A percentile compares a stretch with the other conserved stretches of the same genome.
These are phyloP conservation scores for Candida succiphila DNA, from an alignment of 805 yeast genomes.

Conservation along the genomic window DNA sequence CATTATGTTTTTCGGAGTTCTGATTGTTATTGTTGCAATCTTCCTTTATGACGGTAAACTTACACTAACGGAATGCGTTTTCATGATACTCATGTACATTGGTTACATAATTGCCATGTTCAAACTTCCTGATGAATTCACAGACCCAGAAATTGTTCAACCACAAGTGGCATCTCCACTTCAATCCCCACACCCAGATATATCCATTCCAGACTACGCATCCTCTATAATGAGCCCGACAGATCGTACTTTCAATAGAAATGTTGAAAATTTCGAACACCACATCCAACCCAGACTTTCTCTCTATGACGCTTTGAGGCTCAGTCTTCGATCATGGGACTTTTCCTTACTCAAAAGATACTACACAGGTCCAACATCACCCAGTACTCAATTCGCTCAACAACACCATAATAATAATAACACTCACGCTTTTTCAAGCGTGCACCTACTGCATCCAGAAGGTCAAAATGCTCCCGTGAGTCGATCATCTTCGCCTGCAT, in stretches of 20 bases:
- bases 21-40: constrained; percentile 40
- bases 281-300: constrained; percentile 18
- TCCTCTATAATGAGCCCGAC: not conserved
- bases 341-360: not conserved
- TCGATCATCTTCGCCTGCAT: not conserved
- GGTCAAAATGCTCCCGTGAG: not conserved
- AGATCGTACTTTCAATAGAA: constrained; percentile 11
- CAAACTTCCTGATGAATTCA: not conserved
- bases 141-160: not conserved
- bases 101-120: constrained; percentile 44
- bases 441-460: not conserved
- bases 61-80: constrained; percentile 41
- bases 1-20: constrained; percentile 39
- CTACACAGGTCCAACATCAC: not conserved
- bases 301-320: constrained; percentile 21
- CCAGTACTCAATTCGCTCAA: not conserved
- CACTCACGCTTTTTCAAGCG: too few species aligned
- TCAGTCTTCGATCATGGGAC: constrained; percentile 14
- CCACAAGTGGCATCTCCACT: not conserved
- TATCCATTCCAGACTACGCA: too few species aligned
- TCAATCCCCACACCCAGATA: not conserved
- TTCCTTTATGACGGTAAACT: constrained; percentile 48
- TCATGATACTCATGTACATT: constrained; percentile 47
- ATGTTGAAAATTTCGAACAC: constrained; percentile 17
- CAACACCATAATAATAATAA: not conserved